phyloP scores from a whole-genome alignment of 768 basidiomycete genomes.

The Gyrodon lividus region DNA sequence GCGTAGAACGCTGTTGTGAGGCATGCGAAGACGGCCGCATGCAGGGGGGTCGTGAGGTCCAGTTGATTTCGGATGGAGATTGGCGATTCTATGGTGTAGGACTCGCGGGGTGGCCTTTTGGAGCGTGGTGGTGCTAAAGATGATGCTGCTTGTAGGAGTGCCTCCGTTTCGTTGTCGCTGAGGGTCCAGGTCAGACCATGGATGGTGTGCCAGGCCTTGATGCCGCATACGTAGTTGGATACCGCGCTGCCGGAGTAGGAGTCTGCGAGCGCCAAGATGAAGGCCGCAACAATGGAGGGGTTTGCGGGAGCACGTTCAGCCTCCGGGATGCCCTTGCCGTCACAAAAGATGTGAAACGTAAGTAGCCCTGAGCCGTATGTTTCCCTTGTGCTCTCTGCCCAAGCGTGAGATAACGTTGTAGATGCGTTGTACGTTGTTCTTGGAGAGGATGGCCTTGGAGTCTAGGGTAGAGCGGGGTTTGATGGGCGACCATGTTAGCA shows the following conservation, averaged over 20 bases:
- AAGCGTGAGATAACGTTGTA: not conserved
- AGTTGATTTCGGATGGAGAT: no score
- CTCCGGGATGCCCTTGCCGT: conserved; percentile 14
- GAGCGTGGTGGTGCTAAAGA: no score
- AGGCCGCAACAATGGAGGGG: conserved; percentile 11
- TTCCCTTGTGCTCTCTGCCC: conserved; percentile 11
- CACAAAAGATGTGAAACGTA: conserved; percentile 17
- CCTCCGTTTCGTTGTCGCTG: no score
- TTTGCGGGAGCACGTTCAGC: conserved; percentile 8
- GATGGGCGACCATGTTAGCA: not conserved
- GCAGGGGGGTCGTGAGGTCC: no score
- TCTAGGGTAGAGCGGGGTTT: not conserved
- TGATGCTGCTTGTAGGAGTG: no score
- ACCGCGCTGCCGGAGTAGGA: conserved; percentile 6
- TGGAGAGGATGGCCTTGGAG: conserved; percentile 10
- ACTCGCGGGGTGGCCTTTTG: no score
- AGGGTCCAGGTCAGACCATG: no score
- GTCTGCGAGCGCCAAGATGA: conserved; percentile 16
- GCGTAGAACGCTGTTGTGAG: no score
- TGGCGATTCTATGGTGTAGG: no score
- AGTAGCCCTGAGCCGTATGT: conserved; percentile 18
- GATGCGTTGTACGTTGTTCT: not conserved
- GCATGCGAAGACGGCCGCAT: no score
- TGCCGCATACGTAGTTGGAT: conserved; percentile 6
- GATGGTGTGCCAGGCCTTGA: no score